These are phyloP conservation scores for Cardamine chenopodiifolia DNA, from an alignment of 345 rosid genomes.

Conservation along the genomic window DNA sequence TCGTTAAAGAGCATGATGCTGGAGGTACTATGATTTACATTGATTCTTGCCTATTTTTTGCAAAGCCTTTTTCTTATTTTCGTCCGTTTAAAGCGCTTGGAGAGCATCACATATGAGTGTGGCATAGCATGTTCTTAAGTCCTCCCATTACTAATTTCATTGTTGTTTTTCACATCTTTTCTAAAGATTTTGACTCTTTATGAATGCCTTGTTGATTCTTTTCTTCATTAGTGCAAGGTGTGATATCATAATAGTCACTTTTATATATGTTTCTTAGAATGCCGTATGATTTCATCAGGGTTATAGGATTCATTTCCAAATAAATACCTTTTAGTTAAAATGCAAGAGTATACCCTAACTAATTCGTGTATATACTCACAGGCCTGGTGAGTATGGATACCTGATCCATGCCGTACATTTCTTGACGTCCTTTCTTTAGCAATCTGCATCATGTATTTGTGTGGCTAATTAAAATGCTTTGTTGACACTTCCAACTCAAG, in stretches of 20 bases:
- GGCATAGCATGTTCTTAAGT: constrained; percentile 22
- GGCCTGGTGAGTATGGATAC: constrained; percentile 15
- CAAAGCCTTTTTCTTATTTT: neutral
- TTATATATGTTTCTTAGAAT: constrained; percentile 11
- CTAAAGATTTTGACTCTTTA: neutral
- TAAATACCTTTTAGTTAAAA: neutral
- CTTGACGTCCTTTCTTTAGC: constrained; percentile 12
- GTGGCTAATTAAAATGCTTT: constrained; percentile 4
- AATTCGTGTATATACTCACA: neutral
- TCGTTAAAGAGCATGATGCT: constrained; percentile 62
- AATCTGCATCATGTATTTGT: constrained; percentile 19
- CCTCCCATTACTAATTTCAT: neutral
- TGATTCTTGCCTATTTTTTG: constrained; percentile 18
- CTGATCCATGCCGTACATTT: constrained; percentile 12
- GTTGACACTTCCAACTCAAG: constrained; percentile 19
- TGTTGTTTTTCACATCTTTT: constrained; percentile 17
- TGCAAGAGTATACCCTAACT: constrained; percentile 1
- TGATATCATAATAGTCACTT: neutral
- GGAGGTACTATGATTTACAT: constrained; percentile 57
- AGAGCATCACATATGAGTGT: neutral
- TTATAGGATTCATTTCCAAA: constrained; percentile 10
- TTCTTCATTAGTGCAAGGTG: constrained; percentile 6
- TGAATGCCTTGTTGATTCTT: neutral
- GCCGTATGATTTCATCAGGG: constrained; percentile 8
- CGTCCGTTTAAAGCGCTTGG: neutral